Evolutionary conservation across 2,329 filamentous ascomycete species (phyloP), one percentile per base, ranked within the genome.

Genomic region (Hymenoscyphus fructigenus): DNA sequence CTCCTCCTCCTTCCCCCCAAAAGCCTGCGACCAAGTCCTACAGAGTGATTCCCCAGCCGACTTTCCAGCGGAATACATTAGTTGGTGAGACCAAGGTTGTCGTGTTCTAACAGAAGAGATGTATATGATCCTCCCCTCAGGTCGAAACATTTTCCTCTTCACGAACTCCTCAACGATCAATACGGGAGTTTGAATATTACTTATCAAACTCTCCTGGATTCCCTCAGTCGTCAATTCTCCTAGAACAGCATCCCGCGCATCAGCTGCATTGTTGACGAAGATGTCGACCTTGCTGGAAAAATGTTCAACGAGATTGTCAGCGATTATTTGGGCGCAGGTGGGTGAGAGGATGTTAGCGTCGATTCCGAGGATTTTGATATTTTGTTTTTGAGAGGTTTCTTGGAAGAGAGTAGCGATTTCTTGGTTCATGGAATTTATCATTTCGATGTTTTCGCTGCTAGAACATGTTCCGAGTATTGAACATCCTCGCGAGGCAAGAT

Each of bases 401-500:
- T 50, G 6, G n/a, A 23, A 23, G 7, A 50, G 4, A 23, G 44
- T 23, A 10, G 3, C 7, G n/a, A 23, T 12, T 23, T 50, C 44
- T 23, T 50, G 20, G 3, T 50, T 50, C 7, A 50, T 1, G 5
- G 44, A 50, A 1, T 71, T 69, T n/a, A 77, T 29, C 0, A 70
- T 60, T 1, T 58, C 10, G 3, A 76, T 29, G 6, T 71, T 72
- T 0, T 64, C 28, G 0, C 68, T 57, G 14, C 67, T 69, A 2
- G 70, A 70, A 57, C 75, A 78, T 1, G 76, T 78, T 3, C 74
- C 76, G 0, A 78, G 73, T 17, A 91, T 81, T 64, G 80, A 85
- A 71, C 84, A 85, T 50, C 88, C 88, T 70, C 87, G 86, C 75
- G 83, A 82, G 75, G 84, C 88, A 38, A 91, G 86, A 77, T 89